Base-by-base conservation (phyloP, 352 stramenopile species). In the Globisporangium parvum region DNA sequence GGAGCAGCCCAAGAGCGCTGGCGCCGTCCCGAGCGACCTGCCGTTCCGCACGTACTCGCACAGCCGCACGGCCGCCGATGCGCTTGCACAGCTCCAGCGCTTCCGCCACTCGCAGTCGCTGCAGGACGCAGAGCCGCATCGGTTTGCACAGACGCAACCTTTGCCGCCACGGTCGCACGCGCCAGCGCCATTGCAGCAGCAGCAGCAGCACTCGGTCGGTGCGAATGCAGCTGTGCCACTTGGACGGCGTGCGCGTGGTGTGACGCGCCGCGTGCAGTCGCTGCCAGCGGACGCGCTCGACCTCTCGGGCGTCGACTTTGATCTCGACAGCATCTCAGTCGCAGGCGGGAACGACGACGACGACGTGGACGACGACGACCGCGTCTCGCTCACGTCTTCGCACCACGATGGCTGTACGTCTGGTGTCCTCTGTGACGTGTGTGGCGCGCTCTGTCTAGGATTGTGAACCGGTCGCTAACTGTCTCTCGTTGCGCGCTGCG, bases 281-380 rank as follows among this genome's bases (percentile, higher is more conserved):
- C 63, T 91, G 44, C 78, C 77, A 4, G 54, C 63, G 0, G 80
- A 89, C 10, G 76, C 71, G 12, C 63, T 87, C 12, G 59, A 88
- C 45, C 62, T 80, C 24, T 71, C 75, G 4, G 67, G 55, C 21
- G 49, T 78, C 18, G 84, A 94, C 58, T 92, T 88, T 57, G 84
- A 94, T 52, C 65, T 93, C 21, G 84, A 93, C 64, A 91, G 81
- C 63, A 77, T 94, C n/a, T 94, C 84, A 12, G 71, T 94, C 45
- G 62, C 66, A 0, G 84, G 71, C 48, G 61, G 49, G 12, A 78
- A 85, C 62, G 71, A 54, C 35, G 33, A 46, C n/a, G 46, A 37
- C 23, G 46, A 51, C 26, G 46, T 80, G 55, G 69, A 75, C 50
- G 60, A 75, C 50, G 60, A 84, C 20, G 81, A 91, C 51, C 75